Evolutionary conservation across 768 basidiomycete species (phyloP).

Genomic region (Podaxis pistillaris): DNA sequence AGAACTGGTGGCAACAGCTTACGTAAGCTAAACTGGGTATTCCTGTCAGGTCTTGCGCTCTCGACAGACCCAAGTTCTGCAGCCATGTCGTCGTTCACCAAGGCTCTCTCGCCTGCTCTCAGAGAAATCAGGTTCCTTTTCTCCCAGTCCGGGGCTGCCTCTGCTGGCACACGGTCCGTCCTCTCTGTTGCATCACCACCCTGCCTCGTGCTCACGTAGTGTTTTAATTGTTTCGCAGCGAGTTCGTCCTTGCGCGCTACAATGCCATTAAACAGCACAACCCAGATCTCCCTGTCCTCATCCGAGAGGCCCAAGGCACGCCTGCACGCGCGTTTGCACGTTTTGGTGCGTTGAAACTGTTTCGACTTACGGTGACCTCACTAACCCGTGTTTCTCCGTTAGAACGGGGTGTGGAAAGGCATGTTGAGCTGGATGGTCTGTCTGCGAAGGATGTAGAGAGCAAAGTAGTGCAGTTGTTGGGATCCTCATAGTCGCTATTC

Average conservation of each 20-base stretch:
- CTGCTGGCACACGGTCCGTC: slow-evolving; percentile 74
- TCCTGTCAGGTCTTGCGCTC: slow-evolving; percentile 6
- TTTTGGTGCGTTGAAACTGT: slow-evolving; percentile 61
- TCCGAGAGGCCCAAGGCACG: slow-evolving; percentile 77
- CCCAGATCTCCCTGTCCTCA: slow-evolving; percentile 81
- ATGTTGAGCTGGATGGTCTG: slow-evolving; percentile 78
- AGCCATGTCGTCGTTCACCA: slow-evolving; percentile 44
- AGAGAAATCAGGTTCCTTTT: slow-evolving; percentile 79
- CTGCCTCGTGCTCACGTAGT: slow-evolving; percentile 10
- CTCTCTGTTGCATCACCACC: slow-evolving; percentile 1
- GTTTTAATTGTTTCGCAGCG: slow-evolving; percentile 40
- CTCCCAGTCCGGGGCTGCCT: slow-evolving; percentile 74
- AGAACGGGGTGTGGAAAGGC: slow-evolving; percentile 82
- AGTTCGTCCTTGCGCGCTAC: slow-evolving; percentile 77
- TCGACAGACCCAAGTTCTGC: neutral
- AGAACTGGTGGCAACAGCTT: slow-evolving; percentile 32
- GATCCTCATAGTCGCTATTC: slow-evolving; percentile 4
- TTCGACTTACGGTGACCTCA: slow-evolving; percentile 8
- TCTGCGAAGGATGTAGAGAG: slow-evolving; percentile 69
- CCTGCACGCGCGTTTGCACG: slow-evolving; percentile 83
- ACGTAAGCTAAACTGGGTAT: slow-evolving; percentile 28
- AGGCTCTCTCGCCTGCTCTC: slow-evolving; percentile 72
- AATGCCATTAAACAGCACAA: slow-evolving; percentile 77
- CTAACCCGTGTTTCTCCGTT: slow-evolving; percentile 17
- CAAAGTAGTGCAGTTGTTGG: slow-evolving; percentile 63